Evolutionary conservation across 2,329 filamentous ascomycete species (phyloP).

Genomic region (Venturia effusa): DNA sequence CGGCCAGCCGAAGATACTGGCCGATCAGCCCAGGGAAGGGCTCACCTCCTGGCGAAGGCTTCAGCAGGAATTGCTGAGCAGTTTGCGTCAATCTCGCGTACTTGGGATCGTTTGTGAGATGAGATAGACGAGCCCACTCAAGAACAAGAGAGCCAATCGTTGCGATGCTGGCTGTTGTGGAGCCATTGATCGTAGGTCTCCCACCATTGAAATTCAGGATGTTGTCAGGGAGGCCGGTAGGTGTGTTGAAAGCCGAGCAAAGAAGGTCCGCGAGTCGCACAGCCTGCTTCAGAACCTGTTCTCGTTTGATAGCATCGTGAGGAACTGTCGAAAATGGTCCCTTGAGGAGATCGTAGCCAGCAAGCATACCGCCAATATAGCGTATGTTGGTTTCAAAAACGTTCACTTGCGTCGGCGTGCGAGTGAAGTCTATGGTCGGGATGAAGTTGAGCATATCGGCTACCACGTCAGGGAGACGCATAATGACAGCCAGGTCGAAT

Average conservation of each 20-base stretch:
- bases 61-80: slow-evolving; percentile 60
- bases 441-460: slow-evolving; percentile 62
- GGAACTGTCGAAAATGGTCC: slow-evolving; percentile 45
- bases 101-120: slow-evolving; percentile 55
- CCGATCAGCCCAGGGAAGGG: slow-evolving; percentile 72
- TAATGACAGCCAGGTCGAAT: slow-evolving; percentile 67
- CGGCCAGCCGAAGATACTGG: slow-evolving; percentile 50
- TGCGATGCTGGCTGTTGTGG: slow-evolving; percentile 54
- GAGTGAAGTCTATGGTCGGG: slow-evolving; percentile 47
- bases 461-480: slow-evolving; percentile 58
- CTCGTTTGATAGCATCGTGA: slow-evolving; percentile 32
- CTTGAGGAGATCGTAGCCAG: slow-evolving; percentile 62
- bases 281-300: slow-evolving; percentile 55
- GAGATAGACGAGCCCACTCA: slow-evolving; percentile 73
- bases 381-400: slow-evolving; percentile 88
- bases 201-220: slow-evolving; percentile 41
- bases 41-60: slow-evolving; percentile 49
- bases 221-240: slow-evolving; percentile 64
- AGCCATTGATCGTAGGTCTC: slow-evolving; percentile 19
- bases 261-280: slow-evolving; percentile 59
- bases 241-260: slow-evolving; percentile 67
- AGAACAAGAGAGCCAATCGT: slow-evolving; percentile 68
- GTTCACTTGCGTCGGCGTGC: slow-evolving; percentile 51
- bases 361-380: slow-evolving; percentile 71
- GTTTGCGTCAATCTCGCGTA: slow-evolving; percentile 58